phyloP scores from a whole-genome alignment of 805 yeast genomes.

The Blastobotrys muscicola region DNA sequence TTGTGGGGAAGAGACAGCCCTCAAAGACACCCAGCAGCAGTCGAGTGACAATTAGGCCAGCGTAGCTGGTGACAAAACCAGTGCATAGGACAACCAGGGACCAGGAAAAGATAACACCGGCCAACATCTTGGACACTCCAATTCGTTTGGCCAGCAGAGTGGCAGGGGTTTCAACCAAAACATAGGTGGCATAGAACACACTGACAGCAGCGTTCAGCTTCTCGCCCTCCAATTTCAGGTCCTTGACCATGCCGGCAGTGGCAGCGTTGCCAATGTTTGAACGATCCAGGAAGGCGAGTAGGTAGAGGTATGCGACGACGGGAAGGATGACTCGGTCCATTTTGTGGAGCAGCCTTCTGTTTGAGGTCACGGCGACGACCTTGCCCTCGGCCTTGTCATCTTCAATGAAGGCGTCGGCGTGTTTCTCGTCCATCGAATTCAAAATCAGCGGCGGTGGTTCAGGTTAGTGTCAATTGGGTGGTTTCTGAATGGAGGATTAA shows the following conservation, averaged over 20 bases:
- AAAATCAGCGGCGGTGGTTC: too few species aligned
- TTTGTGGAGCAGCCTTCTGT: neutral
- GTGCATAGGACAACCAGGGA: conserved; percentile 4
- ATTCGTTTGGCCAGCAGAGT: conserved; percentile 22
- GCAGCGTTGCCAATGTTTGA: conserved; percentile 41
- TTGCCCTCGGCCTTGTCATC: too few species aligned
- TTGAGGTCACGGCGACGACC: too few species aligned
- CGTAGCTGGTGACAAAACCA: conserved; percentile 14
- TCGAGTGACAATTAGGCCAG: conserved; percentile 27
- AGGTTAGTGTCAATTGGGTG: too few species aligned
- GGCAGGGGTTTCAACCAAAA: conserved; percentile 32
- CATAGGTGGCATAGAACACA: conserved; percentile 40
- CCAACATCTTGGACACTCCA: neutral
- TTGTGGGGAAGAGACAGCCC: conserved; percentile 34
- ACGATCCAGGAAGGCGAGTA: conserved; percentile 38
- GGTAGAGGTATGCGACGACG: conserved; percentile 19
- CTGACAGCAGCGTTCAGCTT: conserved; percentile 29
- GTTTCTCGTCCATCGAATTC: too few species aligned
- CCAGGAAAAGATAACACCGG: conserved; percentile 3
- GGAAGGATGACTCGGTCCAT: conserved; percentile 1
- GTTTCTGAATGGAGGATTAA: too few species aligned
- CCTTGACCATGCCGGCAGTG: conserved; percentile 37
- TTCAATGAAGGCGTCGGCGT: too few species aligned
- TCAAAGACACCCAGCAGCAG: conserved; percentile 32
- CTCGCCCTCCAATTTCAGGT: conserved; percentile 10